Conservation (phyloP, 2,329 filamentous ascomycete genomes). For the Gnomoniopsis sp. region DNA sequence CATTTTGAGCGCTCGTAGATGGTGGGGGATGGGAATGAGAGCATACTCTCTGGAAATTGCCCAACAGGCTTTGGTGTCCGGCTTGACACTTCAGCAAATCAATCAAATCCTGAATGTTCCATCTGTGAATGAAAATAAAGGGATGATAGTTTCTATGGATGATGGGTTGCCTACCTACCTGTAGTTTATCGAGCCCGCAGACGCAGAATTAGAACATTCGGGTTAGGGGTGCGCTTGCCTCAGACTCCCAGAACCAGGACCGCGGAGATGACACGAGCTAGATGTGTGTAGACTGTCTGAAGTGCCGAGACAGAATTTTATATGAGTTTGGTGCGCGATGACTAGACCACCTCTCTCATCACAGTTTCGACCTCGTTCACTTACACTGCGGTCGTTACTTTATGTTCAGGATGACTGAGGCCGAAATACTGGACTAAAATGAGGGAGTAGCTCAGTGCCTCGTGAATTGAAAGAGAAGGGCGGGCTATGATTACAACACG, state of each 20-base stretch:
- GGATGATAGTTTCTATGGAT: background rate
- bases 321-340: too few relatives aligned
- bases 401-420: too few relatives aligned
- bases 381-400: background rate
- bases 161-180: background rate
- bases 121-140: too few relatives aligned
- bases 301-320: too few relatives aligned
- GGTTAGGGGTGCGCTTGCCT: too few relatives aligned
- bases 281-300: too few relatives aligned
- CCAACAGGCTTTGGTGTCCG: background rate
- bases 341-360: too few relatives aligned
- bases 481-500: background rate
- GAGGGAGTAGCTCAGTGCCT: background rate
- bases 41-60: conserved; percentile 33
- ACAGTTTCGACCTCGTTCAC: too few relatives aligned
- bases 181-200: too few relatives aligned
- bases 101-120: background rate
- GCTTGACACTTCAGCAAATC: background rate
- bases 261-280: too few relatives aligned
- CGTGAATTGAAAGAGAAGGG: background rate
- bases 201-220: too few relatives aligned
- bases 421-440: background rate
- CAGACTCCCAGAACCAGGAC: too few relatives aligned
- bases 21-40: conserved; percentile 40
- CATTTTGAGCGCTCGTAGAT: conserved; percentile 64